phyloP scores from a whole-genome alignment of 805 yeast species.

The Wickerhamomyces kurtzmanii region DNA sequence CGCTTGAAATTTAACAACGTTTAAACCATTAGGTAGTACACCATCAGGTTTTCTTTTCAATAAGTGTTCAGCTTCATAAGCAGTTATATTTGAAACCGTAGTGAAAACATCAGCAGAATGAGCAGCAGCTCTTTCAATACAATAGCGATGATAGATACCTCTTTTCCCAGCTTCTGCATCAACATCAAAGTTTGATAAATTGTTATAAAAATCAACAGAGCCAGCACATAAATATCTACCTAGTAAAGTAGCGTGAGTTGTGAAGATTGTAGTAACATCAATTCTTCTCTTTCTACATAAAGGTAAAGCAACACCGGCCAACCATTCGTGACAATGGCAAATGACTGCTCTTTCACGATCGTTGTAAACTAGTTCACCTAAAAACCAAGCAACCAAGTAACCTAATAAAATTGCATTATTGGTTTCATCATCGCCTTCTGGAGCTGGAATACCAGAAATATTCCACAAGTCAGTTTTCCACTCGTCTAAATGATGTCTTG shows the following conservation, averaged over 20 bases:
- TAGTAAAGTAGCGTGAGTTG: slow-evolving; percentile 93
- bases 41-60: slow-evolving; percentile 96
- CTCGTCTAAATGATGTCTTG: slow-evolving; percentile 62
- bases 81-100: slow-evolving; percentile 96
- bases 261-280: slow-evolving; percentile 91
- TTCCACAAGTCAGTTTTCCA: slow-evolving; percentile 95
- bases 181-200: slow-evolving; percentile 80
- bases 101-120: slow-evolving; percentile 96
- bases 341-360: slow-evolving; percentile 85
- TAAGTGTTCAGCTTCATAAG: slow-evolving; percentile 87
- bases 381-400: slow-evolving; percentile 91
- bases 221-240: slow-evolving; percentile 97
- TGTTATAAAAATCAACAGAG: slow-evolving; percentile 90
- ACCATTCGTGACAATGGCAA: slow-evolving; percentile 96
- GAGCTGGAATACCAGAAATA: slow-evolving; percentile 86
- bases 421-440: slow-evolving; percentile 79
- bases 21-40: slow-evolving; percentile 91
- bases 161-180: slow-evolving; percentile 97
- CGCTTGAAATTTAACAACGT: slow-evolving; percentile 92
- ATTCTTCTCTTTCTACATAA: slow-evolving; percentile 84
- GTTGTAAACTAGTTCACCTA: slow-evolving; percentile 84
- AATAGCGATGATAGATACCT: slow-evolving; percentile 94
- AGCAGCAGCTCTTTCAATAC: slow-evolving; percentile 94
- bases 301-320: slow-evolving; percentile 94
- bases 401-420: slow-evolving; percentile 91